Conservation (phyloP, 768 basidiomycete species). For the Pluteus cervinus region DNA sequence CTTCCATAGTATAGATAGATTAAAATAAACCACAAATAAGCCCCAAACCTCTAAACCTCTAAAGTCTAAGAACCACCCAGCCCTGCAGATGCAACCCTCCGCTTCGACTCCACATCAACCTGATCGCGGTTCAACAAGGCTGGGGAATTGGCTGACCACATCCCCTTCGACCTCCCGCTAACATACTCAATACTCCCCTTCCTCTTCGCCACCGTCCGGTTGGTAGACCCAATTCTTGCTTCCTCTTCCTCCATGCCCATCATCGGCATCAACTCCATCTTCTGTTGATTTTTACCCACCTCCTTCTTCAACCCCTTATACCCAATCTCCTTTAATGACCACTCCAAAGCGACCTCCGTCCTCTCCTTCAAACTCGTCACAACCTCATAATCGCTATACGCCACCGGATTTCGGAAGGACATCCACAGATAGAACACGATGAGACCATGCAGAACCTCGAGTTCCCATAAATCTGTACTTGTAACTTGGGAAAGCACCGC, state of each 20-base stretch:
- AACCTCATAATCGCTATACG: conserved; percentile 51
- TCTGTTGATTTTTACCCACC: not conserved
- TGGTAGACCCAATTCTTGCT: too few species aligned
- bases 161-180: too few species aligned
- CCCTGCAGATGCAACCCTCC: too few species aligned
- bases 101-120: too few species aligned
- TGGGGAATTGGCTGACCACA: too few species aligned
- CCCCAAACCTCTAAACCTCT: too few species aligned
- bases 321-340: conserved; percentile 43
- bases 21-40: too few species aligned
- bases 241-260: not conserved
- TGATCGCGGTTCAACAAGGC: too few species aligned
- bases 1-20: too few species aligned
- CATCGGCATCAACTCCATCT: not conserved
- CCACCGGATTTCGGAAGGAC: conserved; percentile 58
- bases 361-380: conserved; percentile 52
- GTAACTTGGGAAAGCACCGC: not conserved
- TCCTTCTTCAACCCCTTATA: conserved; percentile 4
- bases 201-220: too few species aligned
- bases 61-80: too few species aligned
- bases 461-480: conserved; percentile 4
- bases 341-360: conserved; percentile 64
- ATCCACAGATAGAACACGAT: conserved; percentile 85
- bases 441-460: conserved; percentile 77
- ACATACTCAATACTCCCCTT: too few species aligned